A percentile compares a stretch with the other conserved stretches of the same genome.
Conservation (phyloP, 1,284 basidiomycete genomes). For the Microbotryomycetes sp. region DNA sequence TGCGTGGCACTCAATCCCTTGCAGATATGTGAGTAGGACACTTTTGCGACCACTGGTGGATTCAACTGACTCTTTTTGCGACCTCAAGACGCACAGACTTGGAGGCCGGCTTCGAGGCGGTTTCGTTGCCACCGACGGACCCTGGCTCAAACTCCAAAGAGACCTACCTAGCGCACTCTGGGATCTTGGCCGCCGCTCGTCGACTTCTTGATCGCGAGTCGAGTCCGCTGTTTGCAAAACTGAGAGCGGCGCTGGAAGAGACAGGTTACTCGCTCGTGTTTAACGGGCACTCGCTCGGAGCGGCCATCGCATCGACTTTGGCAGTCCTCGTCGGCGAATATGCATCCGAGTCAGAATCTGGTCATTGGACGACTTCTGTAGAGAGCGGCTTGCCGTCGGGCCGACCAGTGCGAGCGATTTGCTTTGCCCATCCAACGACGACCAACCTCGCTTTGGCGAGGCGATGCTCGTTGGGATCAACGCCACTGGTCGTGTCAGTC, state of each 20-base stretch:
- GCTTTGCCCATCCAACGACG: constrained; percentile 28
- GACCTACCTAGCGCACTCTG: constrained; percentile 16
- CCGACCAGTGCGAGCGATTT: constrained; percentile 16
- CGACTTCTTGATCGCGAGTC: constrained; percentile 13
- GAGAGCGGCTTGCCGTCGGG: background rate
- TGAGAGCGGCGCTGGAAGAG: constrained; percentile 12
- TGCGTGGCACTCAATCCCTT: constrained; percentile 25
- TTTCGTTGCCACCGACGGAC: background rate
- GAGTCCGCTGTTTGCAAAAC: constrained; percentile 11
- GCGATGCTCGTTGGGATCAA: constrained; percentile 9
- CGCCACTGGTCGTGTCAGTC: constrained; percentile 23
- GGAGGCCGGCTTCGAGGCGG: constrained; percentile 15
- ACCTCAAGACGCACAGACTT: constrained; percentile 21
- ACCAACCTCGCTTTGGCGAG: constrained; percentile 16
- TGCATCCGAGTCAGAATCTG: background rate
- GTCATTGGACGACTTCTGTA: background rate
- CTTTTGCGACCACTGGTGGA: background rate
- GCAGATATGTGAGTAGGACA: constrained; percentile 18
- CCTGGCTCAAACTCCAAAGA: background rate
- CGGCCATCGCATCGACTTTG: constrained; percentile 19
- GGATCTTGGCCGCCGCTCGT: constrained; percentile 18
- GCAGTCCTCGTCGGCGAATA: constrained; percentile 20
- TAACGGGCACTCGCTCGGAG: constrained; percentile 25
- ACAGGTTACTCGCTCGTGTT: constrained; percentile 23
- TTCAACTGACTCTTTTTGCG: background rate